These are phyloP conservation scores for Ophiocordyceps camponoti-leonardi DNA, from an alignment of 2,329 filamentous ascomycete genomes.

Conservation along the genomic window DNA sequence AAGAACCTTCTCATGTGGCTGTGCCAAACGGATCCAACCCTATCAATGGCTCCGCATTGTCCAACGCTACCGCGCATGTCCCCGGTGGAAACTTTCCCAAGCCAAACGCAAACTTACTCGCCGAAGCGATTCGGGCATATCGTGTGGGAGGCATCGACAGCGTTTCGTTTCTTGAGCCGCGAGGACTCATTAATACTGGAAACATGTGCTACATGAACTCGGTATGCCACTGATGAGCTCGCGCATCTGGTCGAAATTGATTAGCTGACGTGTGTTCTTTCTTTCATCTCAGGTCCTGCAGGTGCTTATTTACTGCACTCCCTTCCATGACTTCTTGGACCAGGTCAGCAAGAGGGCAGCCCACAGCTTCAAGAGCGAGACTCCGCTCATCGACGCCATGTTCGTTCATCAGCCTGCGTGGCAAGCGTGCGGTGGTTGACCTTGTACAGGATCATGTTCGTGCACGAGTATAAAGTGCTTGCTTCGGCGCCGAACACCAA, in stretches of 20 bases:
- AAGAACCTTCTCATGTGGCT: slow-evolving; percentile 4
- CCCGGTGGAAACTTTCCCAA: slow-evolving; percentile 21
- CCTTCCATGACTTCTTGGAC: slow-evolving; percentile 88
- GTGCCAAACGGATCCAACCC: slow-evolving; percentile 11
- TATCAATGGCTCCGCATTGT: slow-evolving; percentile 9
- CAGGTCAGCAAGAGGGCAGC: slow-evolving; percentile 68
- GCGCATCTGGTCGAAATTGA: neutral
- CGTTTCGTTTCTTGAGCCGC: slow-evolving; percentile 73
- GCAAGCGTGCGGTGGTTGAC: neutral
- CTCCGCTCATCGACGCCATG: slow-evolving; percentile 87
- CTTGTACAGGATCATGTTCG: slow-evolving; percentile 66
- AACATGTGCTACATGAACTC: slow-evolving; percentile 99
- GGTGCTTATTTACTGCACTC: slow-evolving; percentile 82
- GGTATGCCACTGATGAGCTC: slow-evolving; percentile 35
- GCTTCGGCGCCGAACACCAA: slow-evolving; percentile 62
- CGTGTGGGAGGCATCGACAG: slow-evolving; percentile 47
- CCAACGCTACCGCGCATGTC: slow-evolving; percentile 5
- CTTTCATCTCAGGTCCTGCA: slow-evolving; percentile 60
- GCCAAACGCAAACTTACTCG: slow-evolving; percentile 40
- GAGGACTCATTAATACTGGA: slow-evolving; percentile 87
- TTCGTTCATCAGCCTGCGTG: slow-evolving; percentile 15
- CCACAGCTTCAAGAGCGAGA: slow-evolving; percentile 89
- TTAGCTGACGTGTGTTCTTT: slow-evolving; percentile 16
- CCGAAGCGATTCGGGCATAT: slow-evolving; percentile 62
- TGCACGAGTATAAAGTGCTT: slow-evolving; percentile 79